These are phyloP conservation scores for Cupressus sempervirens DNA, from an alignment of 75 land plant genomes.

Conservation along the genomic window DNA sequence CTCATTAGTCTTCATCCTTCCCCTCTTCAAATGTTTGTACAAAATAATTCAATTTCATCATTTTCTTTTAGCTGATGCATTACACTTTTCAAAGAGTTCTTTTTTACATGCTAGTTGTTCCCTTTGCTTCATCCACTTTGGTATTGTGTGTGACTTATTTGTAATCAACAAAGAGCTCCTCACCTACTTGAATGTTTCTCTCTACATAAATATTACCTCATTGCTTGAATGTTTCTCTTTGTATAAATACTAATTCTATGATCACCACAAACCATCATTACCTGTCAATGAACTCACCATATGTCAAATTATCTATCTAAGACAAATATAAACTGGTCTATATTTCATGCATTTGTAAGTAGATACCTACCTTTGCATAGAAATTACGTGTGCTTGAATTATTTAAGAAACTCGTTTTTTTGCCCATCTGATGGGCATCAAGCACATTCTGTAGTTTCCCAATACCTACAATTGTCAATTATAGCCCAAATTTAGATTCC, in stretches of 20 bases:
- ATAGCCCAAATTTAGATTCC: neutral
- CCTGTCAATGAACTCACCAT: slow-evolving; percentile 27
- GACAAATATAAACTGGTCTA: neutral
- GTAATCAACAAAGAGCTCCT: slow-evolving; percentile 94
- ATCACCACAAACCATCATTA: slow-evolving; percentile 95
- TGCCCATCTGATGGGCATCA: slow-evolving; percentile 95
- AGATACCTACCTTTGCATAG: slow-evolving; percentile 72
- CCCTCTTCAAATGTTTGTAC: too few species aligned
- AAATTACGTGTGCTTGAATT: slow-evolving; percentile 96
- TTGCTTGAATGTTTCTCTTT: slow-evolving; percentile 71
- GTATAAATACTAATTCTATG: slow-evolving; percentile 97
- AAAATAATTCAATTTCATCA: too few species aligned
- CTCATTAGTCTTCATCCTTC: too few species aligned
- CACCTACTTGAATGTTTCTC: too few species aligned
- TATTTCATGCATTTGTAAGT: too few species aligned
- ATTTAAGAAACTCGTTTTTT: slow-evolving; percentile 92
- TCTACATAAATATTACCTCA: too few species aligned
- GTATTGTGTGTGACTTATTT: slow-evolving; percentile 81
- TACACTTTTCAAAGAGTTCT: too few species aligned
- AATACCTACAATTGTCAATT: neutral
- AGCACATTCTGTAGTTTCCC: slow-evolving; percentile 67
- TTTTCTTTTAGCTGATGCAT: too few species aligned
- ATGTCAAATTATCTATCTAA: neutral
- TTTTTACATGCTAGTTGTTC: slow-evolving; percentile 32
- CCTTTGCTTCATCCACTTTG: slow-evolving; percentile 83